Conservation (phyloP, 352 stramenopile species). For the Blastocystis sp. region DNA sequence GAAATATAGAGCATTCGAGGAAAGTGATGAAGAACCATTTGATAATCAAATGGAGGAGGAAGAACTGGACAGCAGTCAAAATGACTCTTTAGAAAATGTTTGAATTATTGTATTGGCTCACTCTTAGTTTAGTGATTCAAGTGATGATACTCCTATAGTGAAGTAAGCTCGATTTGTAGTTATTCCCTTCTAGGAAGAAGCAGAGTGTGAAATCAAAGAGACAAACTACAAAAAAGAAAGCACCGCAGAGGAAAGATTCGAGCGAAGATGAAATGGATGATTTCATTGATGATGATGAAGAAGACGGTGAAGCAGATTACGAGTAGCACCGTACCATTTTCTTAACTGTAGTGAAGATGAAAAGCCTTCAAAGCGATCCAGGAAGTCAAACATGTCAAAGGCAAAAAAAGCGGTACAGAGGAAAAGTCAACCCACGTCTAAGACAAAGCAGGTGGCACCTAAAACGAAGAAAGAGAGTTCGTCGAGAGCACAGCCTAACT, state of each 20-base stretch:
- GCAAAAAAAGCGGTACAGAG: neutral
- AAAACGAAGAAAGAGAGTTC: conserved; percentile 63
- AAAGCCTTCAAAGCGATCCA: neutral
- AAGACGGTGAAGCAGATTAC: conserved; percentile 14
- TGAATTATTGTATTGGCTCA: neutral
- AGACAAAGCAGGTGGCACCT: conserved; percentile 63
- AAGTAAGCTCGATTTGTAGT: neutral
- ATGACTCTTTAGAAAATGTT: neutral
- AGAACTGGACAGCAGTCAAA: neutral
- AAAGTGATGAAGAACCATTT: conserved; percentile 33
- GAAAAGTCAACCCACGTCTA: neutral
- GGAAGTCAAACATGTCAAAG: too few relatives aligned
- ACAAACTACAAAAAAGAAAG: conserved; percentile 35
- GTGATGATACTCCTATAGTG: conserved; percentile 7
- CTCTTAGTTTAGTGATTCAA: conserved; percentile 11
- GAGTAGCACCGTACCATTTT: neutral
- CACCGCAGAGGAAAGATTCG: neutral
- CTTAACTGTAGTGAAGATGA: neutral
- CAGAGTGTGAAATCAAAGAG: conserved; percentile 30
- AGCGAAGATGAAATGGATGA: conserved; percentile 9
- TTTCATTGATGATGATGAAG: conserved; percentile 32
- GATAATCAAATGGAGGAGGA: conserved; percentile 35
- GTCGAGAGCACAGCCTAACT: conserved; percentile 63
- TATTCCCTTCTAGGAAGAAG: conserved; percentile 33
- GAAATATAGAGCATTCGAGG: neutral